phyloP scores from a whole-genome alignment of 257 asterid species.

The Coffea eugenioides region DNA sequence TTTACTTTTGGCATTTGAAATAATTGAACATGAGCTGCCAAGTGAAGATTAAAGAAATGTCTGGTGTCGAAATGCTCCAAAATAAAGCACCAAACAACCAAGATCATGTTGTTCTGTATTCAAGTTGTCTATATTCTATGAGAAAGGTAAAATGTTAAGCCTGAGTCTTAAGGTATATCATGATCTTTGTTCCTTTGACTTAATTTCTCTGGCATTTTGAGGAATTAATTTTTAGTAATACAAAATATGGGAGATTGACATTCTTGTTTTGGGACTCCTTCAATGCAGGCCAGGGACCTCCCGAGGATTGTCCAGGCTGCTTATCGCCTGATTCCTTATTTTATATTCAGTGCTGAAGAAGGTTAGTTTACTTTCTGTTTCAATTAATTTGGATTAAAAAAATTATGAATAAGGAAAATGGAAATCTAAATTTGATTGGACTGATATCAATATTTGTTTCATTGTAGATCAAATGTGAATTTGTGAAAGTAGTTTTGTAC shows the following conservation, averaged over 20 bases:
- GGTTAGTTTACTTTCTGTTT: slow-evolving; percentile 37
- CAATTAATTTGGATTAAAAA: background rate
- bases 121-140: background rate
- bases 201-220: background rate
- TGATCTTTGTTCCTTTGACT: background rate
- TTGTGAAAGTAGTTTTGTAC: background rate
- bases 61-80: background rate
- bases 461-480: background rate
- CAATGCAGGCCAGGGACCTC: slow-evolving; percentile 93
- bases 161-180: background rate
- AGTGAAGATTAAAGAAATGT: background rate
- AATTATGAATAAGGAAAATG: background rate
- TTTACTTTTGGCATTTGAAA: background rate
- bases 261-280: slow-evolving; percentile 3
- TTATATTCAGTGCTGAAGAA: slow-evolving; percentile 87
- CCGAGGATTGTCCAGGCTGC: slow-evolving; percentile 80
- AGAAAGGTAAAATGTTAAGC: background rate
- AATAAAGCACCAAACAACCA: background rate
- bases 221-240: background rate
- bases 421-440: background rate
- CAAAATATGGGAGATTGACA: background rate
- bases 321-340: slow-evolving; percentile 81
- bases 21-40: background rate
- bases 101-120: background rate
- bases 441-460: background rate